These are phyloP conservation scores for Plectosphaerella cucumerina DNA, from an alignment of 2,329 filamentous ascomycete genomes.

Conservation along the genomic window DNA sequence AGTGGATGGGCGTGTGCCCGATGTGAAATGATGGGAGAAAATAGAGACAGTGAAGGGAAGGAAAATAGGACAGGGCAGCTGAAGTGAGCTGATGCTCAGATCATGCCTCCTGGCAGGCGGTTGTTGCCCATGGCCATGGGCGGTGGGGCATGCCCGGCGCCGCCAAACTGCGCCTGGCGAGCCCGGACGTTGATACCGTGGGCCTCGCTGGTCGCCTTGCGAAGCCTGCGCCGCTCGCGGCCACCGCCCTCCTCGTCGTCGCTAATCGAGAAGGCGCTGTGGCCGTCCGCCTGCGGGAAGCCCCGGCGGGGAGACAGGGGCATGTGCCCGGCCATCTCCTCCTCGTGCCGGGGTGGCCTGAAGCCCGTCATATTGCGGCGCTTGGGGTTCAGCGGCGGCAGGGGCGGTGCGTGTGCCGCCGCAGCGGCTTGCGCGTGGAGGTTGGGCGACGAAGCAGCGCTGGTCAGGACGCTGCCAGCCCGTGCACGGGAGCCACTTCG, in stretches of 20 bases:
- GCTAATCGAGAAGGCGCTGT: slow-evolving; percentile 20
- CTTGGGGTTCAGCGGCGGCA: slow-evolving; percentile 57
- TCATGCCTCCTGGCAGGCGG: slow-evolving; percentile 39
- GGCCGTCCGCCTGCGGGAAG: slow-evolving; percentile 15
- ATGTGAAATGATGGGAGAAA: neutral
- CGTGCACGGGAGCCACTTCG: slow-evolving; percentile 33
- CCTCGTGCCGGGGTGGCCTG: slow-evolving; percentile 28
- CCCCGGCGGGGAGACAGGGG: slow-evolving; percentile 16
- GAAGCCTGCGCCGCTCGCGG: slow-evolving; percentile 33
- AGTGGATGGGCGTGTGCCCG: neutral
- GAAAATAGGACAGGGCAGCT: slow-evolving; percentile 1
- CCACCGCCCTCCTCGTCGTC: slow-evolving; percentile 30
- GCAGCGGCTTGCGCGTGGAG: slow-evolving; percentile 21
- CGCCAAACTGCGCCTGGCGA: slow-evolving; percentile 19
- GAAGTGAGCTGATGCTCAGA: slow-evolving; percentile 21
- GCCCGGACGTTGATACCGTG: slow-evolving; percentile 24
- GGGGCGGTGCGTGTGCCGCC: slow-evolving; percentile 34
- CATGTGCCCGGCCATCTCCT: slow-evolving; percentile 22
- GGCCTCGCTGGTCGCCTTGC: slow-evolving; percentile 38
- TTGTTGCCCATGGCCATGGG: slow-evolving; percentile 21
- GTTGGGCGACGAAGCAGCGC: slow-evolving; percentile 30
- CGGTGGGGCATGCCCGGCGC: slow-evolving; percentile 17
- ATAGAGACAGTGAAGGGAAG: neutral
- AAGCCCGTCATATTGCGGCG: slow-evolving; percentile 40
- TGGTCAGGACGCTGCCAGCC: slow-evolving; percentile 27